Conservation (phyloP, 1,139 yeast genomes). For the Pichia cactophila region DNA sequence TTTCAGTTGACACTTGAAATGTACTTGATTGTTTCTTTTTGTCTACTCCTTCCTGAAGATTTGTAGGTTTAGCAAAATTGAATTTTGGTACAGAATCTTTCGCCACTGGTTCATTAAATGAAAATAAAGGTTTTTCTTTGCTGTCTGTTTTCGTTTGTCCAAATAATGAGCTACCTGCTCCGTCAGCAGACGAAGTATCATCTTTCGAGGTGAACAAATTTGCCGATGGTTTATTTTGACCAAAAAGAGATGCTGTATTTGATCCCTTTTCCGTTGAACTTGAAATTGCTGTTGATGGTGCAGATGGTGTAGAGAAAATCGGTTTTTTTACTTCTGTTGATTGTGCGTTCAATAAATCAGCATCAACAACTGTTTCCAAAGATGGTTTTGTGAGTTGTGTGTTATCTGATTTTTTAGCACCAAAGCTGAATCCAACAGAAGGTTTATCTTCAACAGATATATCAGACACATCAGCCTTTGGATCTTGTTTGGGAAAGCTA, state of each 20-base stretch:
- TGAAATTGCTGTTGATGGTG: background rate
- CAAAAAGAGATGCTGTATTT: background rate
- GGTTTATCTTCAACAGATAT: constrained; percentile 10
- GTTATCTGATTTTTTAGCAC: background rate
- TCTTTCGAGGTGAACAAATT: background rate
- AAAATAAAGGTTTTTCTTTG: background rate
- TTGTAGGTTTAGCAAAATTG: background rate
- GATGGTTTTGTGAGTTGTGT: background rate
- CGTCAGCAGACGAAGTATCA: background rate
- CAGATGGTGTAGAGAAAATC: background rate
- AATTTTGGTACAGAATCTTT: constrained; percentile 2
- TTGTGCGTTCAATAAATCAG: constrained; percentile 7
- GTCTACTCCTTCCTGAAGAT: background rate
- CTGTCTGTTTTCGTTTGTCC: background rate
- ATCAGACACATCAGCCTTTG: background rate
- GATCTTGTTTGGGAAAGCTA: background rate
- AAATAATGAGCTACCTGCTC: background rate
- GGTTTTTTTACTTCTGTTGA: background rate
- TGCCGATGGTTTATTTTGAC: background rate
- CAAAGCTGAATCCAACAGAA: constrained; percentile 11
- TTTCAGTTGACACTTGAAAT: background rate
- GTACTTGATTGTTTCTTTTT: background rate
- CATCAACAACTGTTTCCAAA: constrained; percentile 3
- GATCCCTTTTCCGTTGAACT: background rate
- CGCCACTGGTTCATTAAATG: constrained; percentile 2